Evolutionary conservation across 768 basidiomycete genomes (phyloP).

Genomic region (Crassisporium funariophilum): DNA sequence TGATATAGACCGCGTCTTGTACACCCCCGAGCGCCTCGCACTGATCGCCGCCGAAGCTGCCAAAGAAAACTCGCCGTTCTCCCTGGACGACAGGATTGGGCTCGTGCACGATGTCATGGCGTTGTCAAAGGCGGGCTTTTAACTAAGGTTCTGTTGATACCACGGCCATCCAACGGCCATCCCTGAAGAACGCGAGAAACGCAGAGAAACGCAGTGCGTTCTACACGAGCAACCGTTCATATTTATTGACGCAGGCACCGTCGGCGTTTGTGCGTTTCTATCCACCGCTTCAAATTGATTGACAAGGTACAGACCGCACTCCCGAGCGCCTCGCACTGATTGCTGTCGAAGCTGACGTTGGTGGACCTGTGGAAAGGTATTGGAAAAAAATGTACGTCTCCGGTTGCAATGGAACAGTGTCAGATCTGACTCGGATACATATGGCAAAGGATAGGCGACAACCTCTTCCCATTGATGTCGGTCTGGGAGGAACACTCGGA

Average conservation of each 20-base stretch:
- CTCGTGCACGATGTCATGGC: slow-evolving; percentile 79
- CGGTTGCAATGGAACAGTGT: background rate
- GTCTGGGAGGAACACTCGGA: slow-evolving; percentile 85
- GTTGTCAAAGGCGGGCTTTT: slow-evolving; percentile 80
- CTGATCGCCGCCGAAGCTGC: slow-evolving; percentile 80
- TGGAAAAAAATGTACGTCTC: slow-evolving; percentile 69
- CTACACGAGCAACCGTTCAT: slow-evolving; percentile 82
- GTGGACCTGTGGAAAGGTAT: slow-evolving; percentile 59
- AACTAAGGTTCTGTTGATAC: slow-evolving; percentile 65
- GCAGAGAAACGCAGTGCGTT: slow-evolving; percentile 66
- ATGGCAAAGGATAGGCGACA: slow-evolving; percentile 69
- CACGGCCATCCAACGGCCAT: too few species aligned
- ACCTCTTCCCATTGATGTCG: slow-evolving; percentile 53
- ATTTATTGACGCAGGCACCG: slow-evolving; percentile 86
- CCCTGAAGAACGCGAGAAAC: slow-evolving; percentile 67
- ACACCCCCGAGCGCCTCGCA: slow-evolving; percentile 75
- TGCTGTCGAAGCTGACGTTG: slow-evolving; percentile 70
- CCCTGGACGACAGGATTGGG: slow-evolving; percentile 82
- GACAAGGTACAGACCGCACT: slow-evolving; percentile 66
- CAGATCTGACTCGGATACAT: slow-evolving; percentile 52
- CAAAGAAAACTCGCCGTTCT: slow-evolving; percentile 58
- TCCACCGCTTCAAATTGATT: background rate
- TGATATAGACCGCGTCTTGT: slow-evolving; percentile 80
- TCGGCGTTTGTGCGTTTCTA: slow-evolving; percentile 78
- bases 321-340: slow-evolving; percentile 78